Evolutionary conservation across 1,284 basidiomycete species (phyloP).

Genomic region (Trichosporon inkin): DNA sequence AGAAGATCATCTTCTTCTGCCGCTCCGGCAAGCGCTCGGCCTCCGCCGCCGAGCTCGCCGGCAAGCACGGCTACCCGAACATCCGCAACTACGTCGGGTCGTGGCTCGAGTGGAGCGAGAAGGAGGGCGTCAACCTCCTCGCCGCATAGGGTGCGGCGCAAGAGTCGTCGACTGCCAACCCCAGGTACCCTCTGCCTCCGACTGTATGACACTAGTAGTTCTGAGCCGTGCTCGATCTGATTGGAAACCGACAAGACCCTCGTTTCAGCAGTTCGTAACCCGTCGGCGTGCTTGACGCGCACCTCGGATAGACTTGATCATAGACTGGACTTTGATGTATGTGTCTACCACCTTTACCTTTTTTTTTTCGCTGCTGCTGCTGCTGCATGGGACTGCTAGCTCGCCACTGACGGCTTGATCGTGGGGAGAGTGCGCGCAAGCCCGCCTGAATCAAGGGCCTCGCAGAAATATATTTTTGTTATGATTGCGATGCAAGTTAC

Average conservation of each 20-base stretch:
- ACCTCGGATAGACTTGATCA: conserved; percentile 1
- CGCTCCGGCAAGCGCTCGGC: conserved; percentile 81
- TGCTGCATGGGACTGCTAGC: no score
- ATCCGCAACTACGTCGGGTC: conserved; percentile 87
- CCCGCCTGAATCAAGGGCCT: no score
- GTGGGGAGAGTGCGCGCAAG: no score
- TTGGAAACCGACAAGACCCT: no score
- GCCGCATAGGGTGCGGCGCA: background rate
- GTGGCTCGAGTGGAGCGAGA: conserved; percentile 80
- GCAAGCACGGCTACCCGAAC: conserved; percentile 75
- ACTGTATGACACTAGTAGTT: background rate
- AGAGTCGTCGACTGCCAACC: background rate
- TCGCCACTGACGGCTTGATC: no score
- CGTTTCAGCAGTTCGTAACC: no score
- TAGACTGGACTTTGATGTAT: conserved; percentile 9
- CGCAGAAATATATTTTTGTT: no score
- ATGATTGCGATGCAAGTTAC: no score
- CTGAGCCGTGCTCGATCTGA: background rate
- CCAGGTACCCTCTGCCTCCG: background rate
- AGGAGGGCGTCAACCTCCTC: conserved; percentile 16
- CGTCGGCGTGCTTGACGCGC: no score
- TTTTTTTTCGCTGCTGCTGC: no score
- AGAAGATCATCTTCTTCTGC: conserved; percentile 92
- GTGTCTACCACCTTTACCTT: background rate
- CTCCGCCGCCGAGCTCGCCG: conserved; percentile 77